Percentiles rank a stretch among this genome's conserved stretches.
phyloP scores from a whole-genome alignment of 768 basidiomycete species.

The Psilocybe subaeruginosa region DNA sequence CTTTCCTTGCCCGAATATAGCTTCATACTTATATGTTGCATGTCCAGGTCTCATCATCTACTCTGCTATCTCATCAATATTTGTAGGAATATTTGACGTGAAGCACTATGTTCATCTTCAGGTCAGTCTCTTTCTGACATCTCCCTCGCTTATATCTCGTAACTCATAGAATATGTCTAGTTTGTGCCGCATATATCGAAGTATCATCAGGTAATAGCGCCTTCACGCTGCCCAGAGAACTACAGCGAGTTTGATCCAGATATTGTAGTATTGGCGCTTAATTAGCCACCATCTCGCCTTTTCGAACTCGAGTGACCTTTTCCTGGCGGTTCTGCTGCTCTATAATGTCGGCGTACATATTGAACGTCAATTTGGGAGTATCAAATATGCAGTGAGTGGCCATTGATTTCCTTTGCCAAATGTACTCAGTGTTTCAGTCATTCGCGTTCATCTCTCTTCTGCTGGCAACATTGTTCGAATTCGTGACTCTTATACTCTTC shows the following conservation, averaged over 20 bases:
- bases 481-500: conserved; percentile 65
- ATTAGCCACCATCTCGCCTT: conserved; percentile 74
- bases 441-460: conserved; percentile 72
- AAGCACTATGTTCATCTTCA: conserved; percentile 91
- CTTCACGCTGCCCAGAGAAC: conserved; percentile 12
- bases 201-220: conserved; percentile 74
- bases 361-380: conserved; percentile 84
- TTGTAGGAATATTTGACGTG: conserved; percentile 78
- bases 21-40: background rate
- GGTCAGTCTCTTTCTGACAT: conserved; percentile 35
- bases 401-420: background rate
- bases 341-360: conserved; percentile 72
- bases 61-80: conserved; percentile 70
- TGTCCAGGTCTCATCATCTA: conserved; percentile 74
- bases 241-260: conserved; percentile 34
- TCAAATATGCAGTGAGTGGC: conserved; percentile 80
- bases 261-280: conserved; percentile 82
- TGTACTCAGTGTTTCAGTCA: conserved; percentile 49
- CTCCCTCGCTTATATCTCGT: background rate
- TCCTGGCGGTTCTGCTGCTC: conserved; percentile 73
- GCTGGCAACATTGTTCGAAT: conserved; percentile 69
- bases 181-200: conserved; percentile 89
- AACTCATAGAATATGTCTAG: conserved; percentile 33
- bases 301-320: conserved; percentile 83
- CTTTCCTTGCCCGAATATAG: background rate